Conservation (phyloP, 2,329 filamentous ascomycete species). For the Bertia moriformis region DNA sequence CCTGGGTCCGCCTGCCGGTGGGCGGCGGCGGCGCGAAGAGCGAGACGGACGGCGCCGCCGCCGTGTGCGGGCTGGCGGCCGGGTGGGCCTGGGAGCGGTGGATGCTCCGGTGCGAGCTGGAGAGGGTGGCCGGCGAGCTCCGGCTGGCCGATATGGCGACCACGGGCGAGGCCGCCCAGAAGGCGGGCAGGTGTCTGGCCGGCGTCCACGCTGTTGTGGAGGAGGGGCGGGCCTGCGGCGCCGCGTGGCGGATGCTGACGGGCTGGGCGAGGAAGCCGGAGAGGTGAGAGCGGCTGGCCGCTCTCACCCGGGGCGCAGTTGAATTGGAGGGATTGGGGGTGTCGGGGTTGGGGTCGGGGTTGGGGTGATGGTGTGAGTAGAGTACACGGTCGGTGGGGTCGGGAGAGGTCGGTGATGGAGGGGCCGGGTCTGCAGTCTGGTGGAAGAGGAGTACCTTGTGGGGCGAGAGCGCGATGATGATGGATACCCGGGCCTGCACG, state of each 20-base stretch:
- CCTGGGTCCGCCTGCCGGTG: slow-evolving; percentile 67
- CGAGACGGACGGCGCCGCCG: slow-evolving; percentile 57
- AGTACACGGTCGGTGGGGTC: too few species aligned
- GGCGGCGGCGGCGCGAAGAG: slow-evolving; percentile 34
- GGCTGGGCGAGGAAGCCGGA: slow-evolving; percentile 51
- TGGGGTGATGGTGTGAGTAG: too few species aligned
- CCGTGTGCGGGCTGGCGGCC: slow-evolving; percentile 67
- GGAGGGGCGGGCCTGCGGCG: slow-evolving; percentile 43
- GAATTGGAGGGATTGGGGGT: too few species aligned
- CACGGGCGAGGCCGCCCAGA: slow-evolving; percentile 31
- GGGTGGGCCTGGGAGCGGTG: slow-evolving; percentile 93
- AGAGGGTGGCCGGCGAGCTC: slow-evolving; percentile 59
- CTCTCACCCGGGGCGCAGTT: not conserved
- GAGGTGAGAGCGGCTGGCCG: slow-evolving; percentile 4
- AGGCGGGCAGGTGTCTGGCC: slow-evolving; percentile 44
- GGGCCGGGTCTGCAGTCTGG: too few species aligned
- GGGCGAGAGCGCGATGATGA: too few species aligned
- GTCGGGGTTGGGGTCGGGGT: too few species aligned
- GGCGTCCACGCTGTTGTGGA: slow-evolving; percentile 46
- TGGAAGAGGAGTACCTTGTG: too few species aligned
- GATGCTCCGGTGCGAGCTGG: slow-evolving; percentile 75
- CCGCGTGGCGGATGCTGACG: slow-evolving; percentile 45
- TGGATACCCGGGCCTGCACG: too few species aligned
- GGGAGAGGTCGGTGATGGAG: too few species aligned
- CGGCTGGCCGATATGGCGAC: slow-evolving; percentile 36